A percentile compares a stretch with the other conserved stretches of the same genome.
Evolutionary conservation across 2,329 filamentous ascomycete genomes (phyloP).

Genomic region (Hypoxylon sp.): DNA sequence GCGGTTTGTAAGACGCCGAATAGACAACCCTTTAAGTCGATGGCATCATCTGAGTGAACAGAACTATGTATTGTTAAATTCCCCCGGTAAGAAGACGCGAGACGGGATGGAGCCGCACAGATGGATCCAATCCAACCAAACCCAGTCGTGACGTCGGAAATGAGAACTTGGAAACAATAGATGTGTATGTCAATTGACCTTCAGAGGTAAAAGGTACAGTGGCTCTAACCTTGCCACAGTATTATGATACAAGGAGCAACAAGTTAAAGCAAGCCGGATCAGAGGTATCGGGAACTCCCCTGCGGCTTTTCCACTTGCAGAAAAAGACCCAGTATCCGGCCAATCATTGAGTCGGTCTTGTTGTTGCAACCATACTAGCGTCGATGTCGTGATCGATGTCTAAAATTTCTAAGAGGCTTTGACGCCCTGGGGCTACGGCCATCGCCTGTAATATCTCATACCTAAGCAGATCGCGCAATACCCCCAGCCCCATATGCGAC

Average conservation of each 20-base stretch:
- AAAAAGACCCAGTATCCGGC: conserved; percentile 29
- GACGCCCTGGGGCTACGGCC: conserved; percentile 14
- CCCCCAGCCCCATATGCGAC: conserved; percentile 38
- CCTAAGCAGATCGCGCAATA: conserved; percentile 43
- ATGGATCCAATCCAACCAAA: background rate
- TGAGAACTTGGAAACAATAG: background rate
- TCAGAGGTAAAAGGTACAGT: conserved; percentile 12
- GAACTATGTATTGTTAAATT: background rate
- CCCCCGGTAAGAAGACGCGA: conserved; percentile 1
- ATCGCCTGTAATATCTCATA: conserved; percentile 37
- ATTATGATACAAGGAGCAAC: conserved; percentile 2
- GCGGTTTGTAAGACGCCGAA: background rate
- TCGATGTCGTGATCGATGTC: conserved; percentile 56
- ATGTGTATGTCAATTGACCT: background rate
- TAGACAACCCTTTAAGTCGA: conserved; percentile 9
- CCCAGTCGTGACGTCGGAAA: conserved; percentile 19
- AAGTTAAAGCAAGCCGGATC: conserved; percentile 23
- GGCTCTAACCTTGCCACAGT: conserved; percentile 8
- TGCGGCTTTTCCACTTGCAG: conserved; percentile 38
- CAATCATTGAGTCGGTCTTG: conserved; percentile 49
- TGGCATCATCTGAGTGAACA: conserved; percentile 22
- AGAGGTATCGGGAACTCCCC: conserved; percentile 41
- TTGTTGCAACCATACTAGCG: conserved; percentile 51
- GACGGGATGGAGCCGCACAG: background rate
- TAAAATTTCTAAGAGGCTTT: conserved; percentile 49